Evolutionary conservation across 805 yeast genomes (phyloP), one percentile per base, ranked within the genome.

Genomic region (Saccharomycodes ludwigii): DNA sequence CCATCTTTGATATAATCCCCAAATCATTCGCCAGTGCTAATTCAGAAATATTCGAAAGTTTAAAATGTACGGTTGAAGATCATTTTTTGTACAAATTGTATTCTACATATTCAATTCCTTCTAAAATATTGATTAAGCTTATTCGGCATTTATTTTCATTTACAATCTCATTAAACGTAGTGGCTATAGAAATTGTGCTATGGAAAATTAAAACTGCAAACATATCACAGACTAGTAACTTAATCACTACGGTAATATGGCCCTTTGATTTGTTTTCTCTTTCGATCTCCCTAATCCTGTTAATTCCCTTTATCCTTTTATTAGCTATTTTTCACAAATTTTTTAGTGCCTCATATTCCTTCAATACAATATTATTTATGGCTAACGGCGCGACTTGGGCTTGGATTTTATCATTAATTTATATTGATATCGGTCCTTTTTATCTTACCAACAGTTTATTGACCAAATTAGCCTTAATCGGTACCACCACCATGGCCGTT

Each of bases 391-490:
- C 31, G 7, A 27, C 50, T 4, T 21, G 37, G 2, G 10, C 30
- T 3, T 31, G 43, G 24, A 41, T 51, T 3, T 19, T 40, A 0
- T 23, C 36, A 1, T 28, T 52, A 27, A 39, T 36, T 15, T 31
- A 34, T 13, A 30, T 48, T 3, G 34, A 38, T 6, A 31, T 47
- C 24, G 59, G 59, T 2, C 59, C 59, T 11, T 54, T 51, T 30
- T 24, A 37, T 10, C 42, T 44, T 33, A 39, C 56, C 1, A 30
- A 38, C 4, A 51, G 46, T 37, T 39, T 52, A 30, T 36, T 54
- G 20, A 54, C 59, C 5, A 52, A 48, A 33, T 20, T 52, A 11
- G 52, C 59, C 5, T 42, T 54, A 4, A 43, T 44, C 3, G 59
- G 59, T 13, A 52, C 51, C 1, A 48, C 54, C 2, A 20, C 52